Evolutionary conservation across 2,329 filamentous ascomycete species (phyloP).

Genomic region (Xylaria sp.): DNA sequence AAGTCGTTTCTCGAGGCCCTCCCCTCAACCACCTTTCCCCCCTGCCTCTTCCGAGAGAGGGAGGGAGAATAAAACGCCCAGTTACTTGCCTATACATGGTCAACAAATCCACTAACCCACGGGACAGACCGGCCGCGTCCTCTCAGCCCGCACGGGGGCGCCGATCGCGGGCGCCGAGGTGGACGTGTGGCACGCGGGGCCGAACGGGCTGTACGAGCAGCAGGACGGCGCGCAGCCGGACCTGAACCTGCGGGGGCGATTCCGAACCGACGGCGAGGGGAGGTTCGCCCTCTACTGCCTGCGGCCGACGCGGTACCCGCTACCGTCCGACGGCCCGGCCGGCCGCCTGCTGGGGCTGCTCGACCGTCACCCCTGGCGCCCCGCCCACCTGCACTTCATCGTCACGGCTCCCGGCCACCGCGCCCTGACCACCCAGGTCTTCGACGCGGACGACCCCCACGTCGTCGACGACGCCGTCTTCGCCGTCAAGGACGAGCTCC

Average conservation of each 20-base stretch:
- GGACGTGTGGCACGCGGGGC: slow-evolving; percentile 80
- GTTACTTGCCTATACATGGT: background rate
- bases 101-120: slow-evolving; percentile 51
- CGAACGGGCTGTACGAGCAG: slow-evolving; percentile 73
- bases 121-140: slow-evolving; percentile 50
- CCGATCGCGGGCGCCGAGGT: slow-evolving; percentile 68
- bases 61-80: background rate
- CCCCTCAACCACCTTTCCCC: too few relatives aligned
- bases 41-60: too few relatives aligned
- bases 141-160: slow-evolving; percentile 61
- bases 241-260: slow-evolving; percentile 74
- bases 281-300: slow-evolving; percentile 65
- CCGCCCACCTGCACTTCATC: slow-evolving; percentile 64
- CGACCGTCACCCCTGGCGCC: slow-evolving; percentile 59
- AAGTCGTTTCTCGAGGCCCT: too few relatives aligned
- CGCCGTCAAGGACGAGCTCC: slow-evolving; percentile 56
- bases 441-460: slow-evolving; percentile 67
- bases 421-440: slow-evolving; percentile 73
- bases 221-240: slow-evolving; percentile 72
- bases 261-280: slow-evolving; percentile 67
- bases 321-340: slow-evolving; percentile 55
- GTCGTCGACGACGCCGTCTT: slow-evolving; percentile 57
- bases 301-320: slow-evolving; percentile 59
- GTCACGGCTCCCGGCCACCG: slow-evolving; percentile 42
- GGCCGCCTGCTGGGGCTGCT: slow-evolving; percentile 55